These are phyloP conservation scores for Chlorella sp. DNA, from an alignment of 139 green algal genomes.

Conservation along the genomic window DNA sequence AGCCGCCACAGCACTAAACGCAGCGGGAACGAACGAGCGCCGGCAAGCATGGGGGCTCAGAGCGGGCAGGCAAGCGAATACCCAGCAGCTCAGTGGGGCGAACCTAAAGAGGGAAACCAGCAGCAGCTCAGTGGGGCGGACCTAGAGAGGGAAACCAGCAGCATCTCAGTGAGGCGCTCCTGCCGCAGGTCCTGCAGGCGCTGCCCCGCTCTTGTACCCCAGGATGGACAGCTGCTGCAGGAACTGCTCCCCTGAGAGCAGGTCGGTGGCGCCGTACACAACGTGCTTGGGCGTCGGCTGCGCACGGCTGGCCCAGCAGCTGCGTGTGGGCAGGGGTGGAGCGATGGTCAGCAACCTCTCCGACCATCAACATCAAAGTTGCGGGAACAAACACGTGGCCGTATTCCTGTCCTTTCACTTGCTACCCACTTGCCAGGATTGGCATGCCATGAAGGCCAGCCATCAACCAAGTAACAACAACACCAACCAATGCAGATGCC, in stretches of 20 bases:
- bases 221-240: conserved; percentile 84
- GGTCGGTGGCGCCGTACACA: conserved; percentile 95
- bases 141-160: too few species aligned
- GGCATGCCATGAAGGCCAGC: too few species aligned
- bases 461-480: too few species aligned
- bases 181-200: not conserved
- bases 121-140: not conserved
- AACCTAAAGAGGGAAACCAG: not conserved
- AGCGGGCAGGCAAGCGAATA: too few species aligned
- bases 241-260: conserved; percentile 84
- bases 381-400: not conserved
- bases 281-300: conserved; percentile 69
- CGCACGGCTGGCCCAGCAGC: conserved; percentile 38
- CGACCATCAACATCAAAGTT: conserved; percentile 33
- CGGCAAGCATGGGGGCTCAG: not conserved
- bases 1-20: not conserved
- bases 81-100: too few species aligned
- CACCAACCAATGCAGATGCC: too few species aligned
- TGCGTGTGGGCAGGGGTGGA: not conserved
- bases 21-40: not conserved
- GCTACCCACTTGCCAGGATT: too few species aligned
- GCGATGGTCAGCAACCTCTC: not conserved
- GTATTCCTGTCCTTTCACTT: too few species aligned
- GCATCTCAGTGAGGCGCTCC: too few species aligned
- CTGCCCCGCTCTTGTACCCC: conserved; percentile 53